A percentile compares a stretch with the other conserved stretches of the same genome.
phyloP scores from a whole-genome alignment of 2,329 filamentous ascomycete genomes.

The Corinectria fuckeliana region DNA sequence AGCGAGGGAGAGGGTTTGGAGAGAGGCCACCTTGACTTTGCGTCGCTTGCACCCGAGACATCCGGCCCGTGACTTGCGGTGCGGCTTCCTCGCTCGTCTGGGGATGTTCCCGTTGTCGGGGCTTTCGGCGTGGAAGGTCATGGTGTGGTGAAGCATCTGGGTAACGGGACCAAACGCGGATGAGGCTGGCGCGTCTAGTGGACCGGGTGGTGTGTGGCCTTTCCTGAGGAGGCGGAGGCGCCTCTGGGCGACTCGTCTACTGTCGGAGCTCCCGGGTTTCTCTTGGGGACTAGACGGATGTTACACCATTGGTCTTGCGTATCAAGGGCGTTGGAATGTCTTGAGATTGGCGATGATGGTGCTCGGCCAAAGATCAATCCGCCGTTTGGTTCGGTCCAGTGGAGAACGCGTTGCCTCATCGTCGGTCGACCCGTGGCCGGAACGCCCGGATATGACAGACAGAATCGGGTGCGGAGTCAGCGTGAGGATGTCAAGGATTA shows the following conservation, averaged over 20 bases:
- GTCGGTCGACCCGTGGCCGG: neutral
- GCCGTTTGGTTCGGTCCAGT: neutral
- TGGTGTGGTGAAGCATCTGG: neutral
- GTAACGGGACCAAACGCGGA: neutral
- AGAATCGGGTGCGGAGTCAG: neutral
- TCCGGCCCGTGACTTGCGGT: conserved; percentile 41
- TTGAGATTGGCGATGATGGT: neutral
- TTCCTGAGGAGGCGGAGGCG: neutral
- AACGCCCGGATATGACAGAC: neutral
- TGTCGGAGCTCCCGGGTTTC: neutral
- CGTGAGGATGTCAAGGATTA: neutral
- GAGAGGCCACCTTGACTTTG: conserved; percentile 40
- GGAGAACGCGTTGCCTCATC: neutral
- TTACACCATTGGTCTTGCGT: neutral
- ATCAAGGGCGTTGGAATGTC: neutral
- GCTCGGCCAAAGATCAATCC: neutral
- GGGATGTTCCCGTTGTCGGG: conserved; percentile 32
- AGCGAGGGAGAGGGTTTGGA: neutral
- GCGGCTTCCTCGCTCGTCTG: conserved; percentile 37
- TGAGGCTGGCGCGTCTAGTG: neutral
- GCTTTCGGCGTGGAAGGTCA: conserved; percentile 20
- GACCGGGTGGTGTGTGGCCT: neutral
- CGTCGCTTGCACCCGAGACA: conserved; percentile 42
- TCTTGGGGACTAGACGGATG: neutral
- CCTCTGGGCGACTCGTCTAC: neutral